A percentile compares a stretch with the other conserved stretches of the same genome.
These are phyloP conservation scores for Metroxylon sagu DNA, from an alignment of 176 grass and related monocot species.

Conservation along the genomic window DNA sequence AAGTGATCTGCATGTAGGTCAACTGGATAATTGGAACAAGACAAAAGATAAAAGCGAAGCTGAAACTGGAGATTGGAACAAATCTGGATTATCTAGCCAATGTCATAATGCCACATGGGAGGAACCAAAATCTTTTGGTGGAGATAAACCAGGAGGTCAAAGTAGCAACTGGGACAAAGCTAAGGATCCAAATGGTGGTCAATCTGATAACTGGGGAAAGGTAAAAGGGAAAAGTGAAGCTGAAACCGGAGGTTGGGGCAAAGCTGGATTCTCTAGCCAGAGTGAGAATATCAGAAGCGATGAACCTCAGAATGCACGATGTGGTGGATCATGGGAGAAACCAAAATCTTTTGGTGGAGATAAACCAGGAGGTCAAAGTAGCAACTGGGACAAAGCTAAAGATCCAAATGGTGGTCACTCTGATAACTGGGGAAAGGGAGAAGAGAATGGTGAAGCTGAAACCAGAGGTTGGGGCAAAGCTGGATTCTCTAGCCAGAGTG, in stretches of 20 bases:
- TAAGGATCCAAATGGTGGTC: slow-evolving; percentile 23
- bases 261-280: slow-evolving; percentile 26
- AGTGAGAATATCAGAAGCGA: neutral
- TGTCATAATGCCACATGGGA: slow-evolving; percentile 19
- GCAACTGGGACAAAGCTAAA: slow-evolving; percentile 34
- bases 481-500: slow-evolving; percentile 24
- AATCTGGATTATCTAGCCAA: slow-evolving; percentile 25
- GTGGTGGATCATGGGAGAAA: slow-evolving; percentile 16
- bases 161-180: slow-evolving; percentile 32
- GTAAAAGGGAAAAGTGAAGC: slow-evolving; percentile 20
- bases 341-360: slow-evolving; percentile 16
- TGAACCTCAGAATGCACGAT: neutral
- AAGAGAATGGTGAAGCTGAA: slow-evolving; percentile 15
- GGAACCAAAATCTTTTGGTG: slow-evolving; percentile 22
- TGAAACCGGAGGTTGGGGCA: slow-evolving; percentile 25
- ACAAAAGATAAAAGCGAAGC: slow-evolving; percentile 20
- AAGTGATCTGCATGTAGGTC: slow-evolving; percentile 24
- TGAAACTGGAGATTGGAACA: slow-evolving; percentile 28
- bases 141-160: neutral
- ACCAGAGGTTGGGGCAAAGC: slow-evolving; percentile 26
- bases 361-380: neutral
- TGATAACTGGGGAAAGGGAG: slow-evolving; percentile 38
- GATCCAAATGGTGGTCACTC: slow-evolving; percentile 21
- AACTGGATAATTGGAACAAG: slow-evolving; percentile 37
- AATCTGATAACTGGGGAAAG: slow-evolving; percentile 37